phyloP scores from a whole-genome alignment of 352 stramenopile species.

The Blastocystis sp. region DNA sequence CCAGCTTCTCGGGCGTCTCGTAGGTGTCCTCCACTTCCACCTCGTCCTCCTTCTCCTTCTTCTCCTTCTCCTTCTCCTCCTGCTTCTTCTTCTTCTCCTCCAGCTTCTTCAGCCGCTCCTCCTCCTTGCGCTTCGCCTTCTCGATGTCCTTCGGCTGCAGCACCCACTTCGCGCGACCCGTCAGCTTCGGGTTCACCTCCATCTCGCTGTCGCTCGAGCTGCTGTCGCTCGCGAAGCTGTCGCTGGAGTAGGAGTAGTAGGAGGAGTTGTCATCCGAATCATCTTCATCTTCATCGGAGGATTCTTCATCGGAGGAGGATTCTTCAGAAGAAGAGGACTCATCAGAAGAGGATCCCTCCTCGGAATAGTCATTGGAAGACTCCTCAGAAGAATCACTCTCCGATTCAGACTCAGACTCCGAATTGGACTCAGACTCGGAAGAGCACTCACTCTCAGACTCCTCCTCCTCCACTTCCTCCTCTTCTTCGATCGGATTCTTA shows the following conservation, averaged over 20 bases:
- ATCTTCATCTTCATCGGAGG: no score
- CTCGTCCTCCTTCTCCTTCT: conserved; percentile 25
- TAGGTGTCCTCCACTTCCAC: conserved; percentile 24
- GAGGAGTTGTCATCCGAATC: neutral
- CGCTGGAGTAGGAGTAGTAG: neutral
- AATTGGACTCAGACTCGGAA: conserved; percentile 36
- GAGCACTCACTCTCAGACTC: neutral
- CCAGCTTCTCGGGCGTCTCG: conserved; percentile 54
- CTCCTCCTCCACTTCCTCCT: conserved; percentile 17
- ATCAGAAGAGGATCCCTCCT: no score
- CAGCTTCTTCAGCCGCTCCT: conserved; percentile 14
- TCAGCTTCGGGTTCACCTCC: conserved; percentile 57
- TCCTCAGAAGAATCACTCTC: conserved; percentile 31
- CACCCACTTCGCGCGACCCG: conserved; percentile 60
- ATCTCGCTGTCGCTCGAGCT: conserved; percentile 50
- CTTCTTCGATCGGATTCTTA: conserved; percentile 16
- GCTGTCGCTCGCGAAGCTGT: conserved; percentile 41
- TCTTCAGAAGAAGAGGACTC: neutral
- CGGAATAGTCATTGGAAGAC: neutral
- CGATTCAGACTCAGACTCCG: neutral
- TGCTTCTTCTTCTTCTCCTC: conserved; percentile 61
- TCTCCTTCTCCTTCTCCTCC: conserved; percentile 19
- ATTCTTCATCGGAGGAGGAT: conserved; percentile 4
- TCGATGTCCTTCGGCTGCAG: conserved; percentile 53
- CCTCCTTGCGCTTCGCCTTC: conserved; percentile 8